Evolutionary conservation across 2,329 filamentous ascomycete species (phyloP), one percentile per base, ranked within the genome.

Genomic region (Aureobasidium sp.): DNA sequence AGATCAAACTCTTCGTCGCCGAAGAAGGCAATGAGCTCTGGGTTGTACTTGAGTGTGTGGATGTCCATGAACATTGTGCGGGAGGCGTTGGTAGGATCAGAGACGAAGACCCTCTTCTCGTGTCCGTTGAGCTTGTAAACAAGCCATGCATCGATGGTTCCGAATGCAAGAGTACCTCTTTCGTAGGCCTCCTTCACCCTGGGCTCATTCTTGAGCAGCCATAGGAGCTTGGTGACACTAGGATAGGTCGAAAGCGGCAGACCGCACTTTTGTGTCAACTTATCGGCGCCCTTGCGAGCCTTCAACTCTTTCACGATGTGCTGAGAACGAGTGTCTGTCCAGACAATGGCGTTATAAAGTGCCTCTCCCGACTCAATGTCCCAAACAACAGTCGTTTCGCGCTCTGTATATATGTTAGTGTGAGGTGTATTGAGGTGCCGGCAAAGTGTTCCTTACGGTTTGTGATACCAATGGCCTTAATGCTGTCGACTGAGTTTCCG

Each of bases 21-120:
- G 75, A 96, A 96, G 77, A 95, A 96, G 27, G 84, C 77, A 29
- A 96, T 78, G 29, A 96, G 81, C 44, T 81, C 80, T 62, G 91
- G 85, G 72, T 93, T 90, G 75, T 96, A 96, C 69, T 91, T 75
- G 63, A 91, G 80, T 12, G 87, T 92, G 68, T 86, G 82, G 60
- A 96, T 80, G 76, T 96, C 91, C 87, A 96, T 92, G 75, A 96
- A 94, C 91, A 96, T 95, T 64, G 91, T 96, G 70, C 91, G 82
- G 59, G 89, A 93, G 23, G 91, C 91, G 73, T 96, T 96, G 64
- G 89, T 91, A 52, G 87, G 85, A 73, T 96, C 91, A 0, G 91
- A 94, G 63, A 96, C 90, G 71, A 90, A 87, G 47, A 91, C 75
- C 62, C 87, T 83, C 57, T 82, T 84, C 63, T 84, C 80, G 55